Conservation (phyloP, 2,329 filamentous ascomycete species). For the Botryotinia convoluta region DNA sequence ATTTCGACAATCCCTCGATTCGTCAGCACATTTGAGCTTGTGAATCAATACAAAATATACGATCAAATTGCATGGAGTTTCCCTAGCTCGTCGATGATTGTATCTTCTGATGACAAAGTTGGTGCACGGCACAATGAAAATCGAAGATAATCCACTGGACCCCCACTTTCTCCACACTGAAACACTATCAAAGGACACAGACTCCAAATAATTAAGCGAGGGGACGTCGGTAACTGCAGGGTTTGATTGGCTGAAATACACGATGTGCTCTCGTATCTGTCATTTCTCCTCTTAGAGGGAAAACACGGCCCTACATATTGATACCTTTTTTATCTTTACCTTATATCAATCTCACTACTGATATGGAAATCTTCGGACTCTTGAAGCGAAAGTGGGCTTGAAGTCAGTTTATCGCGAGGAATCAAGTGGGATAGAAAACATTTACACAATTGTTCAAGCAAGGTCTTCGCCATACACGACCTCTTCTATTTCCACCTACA, state of each 20-base stretch:
- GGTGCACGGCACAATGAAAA: background rate
- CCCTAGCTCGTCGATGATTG: background rate
- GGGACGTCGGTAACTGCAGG: background rate
- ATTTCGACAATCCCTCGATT: background rate
- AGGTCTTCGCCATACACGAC: background rate
- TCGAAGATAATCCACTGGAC: background rate
- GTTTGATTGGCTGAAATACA: background rate
- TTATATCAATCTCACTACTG: background rate
- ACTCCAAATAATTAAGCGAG: background rate
- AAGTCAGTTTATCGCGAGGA: background rate
- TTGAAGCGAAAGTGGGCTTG: background rate
- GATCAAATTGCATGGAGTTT: background rate
- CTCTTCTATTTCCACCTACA: background rate
- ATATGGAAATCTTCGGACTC: background rate
- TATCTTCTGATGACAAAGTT: background rate
- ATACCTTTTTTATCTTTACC: background rate
- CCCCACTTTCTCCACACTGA: background rate
- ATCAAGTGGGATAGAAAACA: background rate
- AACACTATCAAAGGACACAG: background rate
- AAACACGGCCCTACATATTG: background rate
- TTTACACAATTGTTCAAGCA: background rate
- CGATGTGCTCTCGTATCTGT: background rate
- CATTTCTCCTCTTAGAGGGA: background rate
- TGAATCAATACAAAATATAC: too few relatives aligned
- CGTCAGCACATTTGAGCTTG: background rate